These are phyloP conservation scores for Hypericum perforatum DNA, from an alignment of 345 rosid species.

Conservation along the genomic window DNA sequence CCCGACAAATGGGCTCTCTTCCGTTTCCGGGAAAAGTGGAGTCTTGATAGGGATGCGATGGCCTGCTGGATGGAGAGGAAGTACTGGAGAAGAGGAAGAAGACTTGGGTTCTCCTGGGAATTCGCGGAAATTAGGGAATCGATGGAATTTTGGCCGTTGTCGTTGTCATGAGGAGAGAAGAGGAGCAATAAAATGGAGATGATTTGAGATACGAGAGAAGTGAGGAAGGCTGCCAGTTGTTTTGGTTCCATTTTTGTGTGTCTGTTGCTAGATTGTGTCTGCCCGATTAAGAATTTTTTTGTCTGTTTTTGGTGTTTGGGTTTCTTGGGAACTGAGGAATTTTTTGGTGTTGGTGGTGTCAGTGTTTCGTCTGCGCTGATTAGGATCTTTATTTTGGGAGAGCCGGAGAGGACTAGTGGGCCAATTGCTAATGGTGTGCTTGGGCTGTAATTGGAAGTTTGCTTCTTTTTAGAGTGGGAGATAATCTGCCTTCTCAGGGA, in stretches of 20 bases:
- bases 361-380: background rate
- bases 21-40: slow-evolving; percentile 37
- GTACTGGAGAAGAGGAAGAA: slow-evolving; percentile 31
- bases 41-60: slow-evolving; percentile 30
- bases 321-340: slow-evolving; percentile 27
- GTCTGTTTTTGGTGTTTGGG: slow-evolving; percentile 3
- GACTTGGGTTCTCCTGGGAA: slow-evolving; percentile 13
- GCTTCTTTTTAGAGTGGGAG: no score
- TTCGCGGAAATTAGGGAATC: slow-evolving; percentile 1
- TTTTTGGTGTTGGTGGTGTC: slow-evolving; percentile 24
- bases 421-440: no score
- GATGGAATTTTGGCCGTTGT: no score
- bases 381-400: no score
- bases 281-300: slow-evolving; percentile 7
- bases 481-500: no score
- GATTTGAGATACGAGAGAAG: slow-evolving; percentile 38
- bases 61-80: slow-evolving; percentile 34
- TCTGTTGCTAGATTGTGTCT: background rate
- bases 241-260: slow-evolving; percentile 33
- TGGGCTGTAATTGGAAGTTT: no score
- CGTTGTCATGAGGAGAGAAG: slow-evolving; percentile 13
- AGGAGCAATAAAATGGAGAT: slow-evolving; percentile 27
- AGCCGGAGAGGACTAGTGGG: no score
- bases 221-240: slow-evolving; percentile 41
- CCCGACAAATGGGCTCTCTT: slow-evolving; percentile 34